A percentile compares a stretch with the other conserved stretches of the same genome.
phyloP scores from a whole-genome alignment of 2,329 filamentous ascomycete species.

The Gremmenia infestans region DNA sequence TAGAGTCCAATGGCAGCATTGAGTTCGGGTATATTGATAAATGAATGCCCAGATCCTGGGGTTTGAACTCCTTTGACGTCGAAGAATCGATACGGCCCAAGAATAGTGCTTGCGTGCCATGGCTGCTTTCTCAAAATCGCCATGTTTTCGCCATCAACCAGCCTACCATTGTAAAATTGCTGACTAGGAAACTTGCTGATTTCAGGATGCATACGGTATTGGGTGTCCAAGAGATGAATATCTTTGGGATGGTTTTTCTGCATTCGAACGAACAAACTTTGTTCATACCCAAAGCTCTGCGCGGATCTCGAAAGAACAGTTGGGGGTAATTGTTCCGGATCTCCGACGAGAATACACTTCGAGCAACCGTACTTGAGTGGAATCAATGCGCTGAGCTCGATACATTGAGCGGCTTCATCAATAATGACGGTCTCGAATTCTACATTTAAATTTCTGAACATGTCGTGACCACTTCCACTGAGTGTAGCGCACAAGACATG shows the following conservation, averaged over 20 bases:
- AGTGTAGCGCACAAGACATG: conserved; percentile 94
- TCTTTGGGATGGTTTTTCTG: conserved; percentile 84
- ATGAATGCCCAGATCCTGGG: conserved; percentile 79
- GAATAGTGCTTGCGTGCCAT: conserved; percentile 78
- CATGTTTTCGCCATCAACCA: conserved; percentile 85
- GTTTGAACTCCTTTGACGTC: conserved; percentile 87
- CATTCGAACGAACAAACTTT: conserved; percentile 98
- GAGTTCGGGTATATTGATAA: conserved; percentile 84
- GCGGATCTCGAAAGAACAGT: conserved; percentile 94
- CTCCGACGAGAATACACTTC: conserved; percentile 95
- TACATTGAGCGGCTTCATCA: conserved; percentile 96
- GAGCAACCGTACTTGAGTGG: conserved; percentile 95
- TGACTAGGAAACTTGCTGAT: conserved; percentile 87
- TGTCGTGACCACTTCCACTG: conserved; percentile 92
- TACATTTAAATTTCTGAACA: conserved; percentile 90
- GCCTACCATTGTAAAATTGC: conserved; percentile 85
- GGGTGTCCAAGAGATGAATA: conserved; percentile 91
- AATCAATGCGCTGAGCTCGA: conserved; percentile 93
- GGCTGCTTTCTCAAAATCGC: conserved; percentile 66
- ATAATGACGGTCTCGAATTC: conserved; percentile 99
- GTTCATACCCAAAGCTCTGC: conserved; percentile 88
- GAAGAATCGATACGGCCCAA: conserved; percentile 95
- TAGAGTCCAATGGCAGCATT: conserved; percentile 84
- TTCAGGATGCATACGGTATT: conserved; percentile 98
- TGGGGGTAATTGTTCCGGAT: conserved; percentile 93